Percentiles rank a stretch among this genome's conserved stretches.
These are phyloP conservation scores for Boechera retrofracta DNA, from an alignment of 345 rosid species.

Conservation along the genomic window DNA sequence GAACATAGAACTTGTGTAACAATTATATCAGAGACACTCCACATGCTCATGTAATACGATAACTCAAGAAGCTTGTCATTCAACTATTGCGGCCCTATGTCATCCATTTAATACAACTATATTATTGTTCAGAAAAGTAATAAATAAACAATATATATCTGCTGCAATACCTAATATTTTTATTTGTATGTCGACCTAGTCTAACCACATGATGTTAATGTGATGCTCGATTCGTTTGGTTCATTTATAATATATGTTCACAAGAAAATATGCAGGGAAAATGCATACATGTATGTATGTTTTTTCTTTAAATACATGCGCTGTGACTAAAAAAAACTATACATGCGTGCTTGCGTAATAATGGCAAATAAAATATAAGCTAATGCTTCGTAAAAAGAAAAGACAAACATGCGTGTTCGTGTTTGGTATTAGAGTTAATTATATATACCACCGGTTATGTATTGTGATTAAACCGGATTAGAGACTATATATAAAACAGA, in stretches of 20 bases:
- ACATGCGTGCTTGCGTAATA: conserved; percentile 35
- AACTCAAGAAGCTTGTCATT: conserved; percentile 33
- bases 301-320: neutral
- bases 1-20: conserved; percentile 29
- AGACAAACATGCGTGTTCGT: neutral
- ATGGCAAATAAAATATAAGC: conserved; percentile 22
- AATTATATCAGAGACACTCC: conserved; percentile 38
- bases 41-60: conserved; percentile 41
- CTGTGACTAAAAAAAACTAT: neutral
- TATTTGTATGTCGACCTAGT: conserved; percentile 34
- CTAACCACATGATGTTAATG: conserved; percentile 42
- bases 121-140: conserved; percentile 30
- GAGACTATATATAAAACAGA: no score
- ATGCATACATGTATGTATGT: neutral
- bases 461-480: no score
- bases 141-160: conserved; percentile 9
- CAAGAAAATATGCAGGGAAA: neutral
- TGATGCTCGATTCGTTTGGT: conserved; percentile 30
- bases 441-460: no score
- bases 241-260: conserved; percentile 39
- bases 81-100: conserved; percentile 45
- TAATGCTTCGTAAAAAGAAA: neutral
- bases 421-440: neutral
- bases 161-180: conserved; percentile 29
- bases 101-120: conserved; percentile 33